Base-by-base conservation (phyloP, 108 stramenopile genomes). In the Pseudonitzschia multistriata region DNA sequence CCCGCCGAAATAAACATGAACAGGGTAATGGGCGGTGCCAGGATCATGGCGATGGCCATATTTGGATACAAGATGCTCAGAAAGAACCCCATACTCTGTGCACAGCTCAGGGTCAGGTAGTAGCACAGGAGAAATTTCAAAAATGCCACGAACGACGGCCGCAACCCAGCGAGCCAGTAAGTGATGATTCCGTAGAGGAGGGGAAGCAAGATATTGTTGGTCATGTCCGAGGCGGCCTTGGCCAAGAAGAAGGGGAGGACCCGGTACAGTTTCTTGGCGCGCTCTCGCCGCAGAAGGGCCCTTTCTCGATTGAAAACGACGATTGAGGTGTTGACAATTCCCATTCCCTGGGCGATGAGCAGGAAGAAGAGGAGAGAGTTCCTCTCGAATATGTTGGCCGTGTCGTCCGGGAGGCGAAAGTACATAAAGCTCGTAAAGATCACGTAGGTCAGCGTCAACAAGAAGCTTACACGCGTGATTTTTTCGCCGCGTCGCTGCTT, bases 261-360 rank as follows among this genome's bases (percentile, higher is more conserved):
- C 21, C 88, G 85, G 56, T 93, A 93, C 74, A 93, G 70, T 71
- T 93, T 93, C 67, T 93, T 93, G 28, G 88, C 83, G 21, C 91
- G 73, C 64, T 93, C 91, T 48, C 91, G 76, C 19, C 66, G 62
- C 33, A 93, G 68, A 22, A 93, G 66, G 5, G 81, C 79, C 4
- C 85, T 79, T 68, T 93, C 91, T 19, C 81, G 68, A 53, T 74
- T 55, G 53, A 93, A 93, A 33, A 81, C 83, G 0, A 77, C 56
- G 29, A 93, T 73, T 13, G 79, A 78, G 0, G 80, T 71, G 1
- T 72, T 79, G 13, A 90, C 91, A 42, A 93, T 81, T 0, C 76
- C 69, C 54, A 79, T 80, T 8, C 76, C 69, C 73, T 86, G 87
- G 0, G 85, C 84, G 72, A 93, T 90, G 6, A 93, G 60, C 53